phyloP scores from a whole-genome alignment of 495 filamentous ascomycete species.

The Penicillium diatomitis region DNA sequence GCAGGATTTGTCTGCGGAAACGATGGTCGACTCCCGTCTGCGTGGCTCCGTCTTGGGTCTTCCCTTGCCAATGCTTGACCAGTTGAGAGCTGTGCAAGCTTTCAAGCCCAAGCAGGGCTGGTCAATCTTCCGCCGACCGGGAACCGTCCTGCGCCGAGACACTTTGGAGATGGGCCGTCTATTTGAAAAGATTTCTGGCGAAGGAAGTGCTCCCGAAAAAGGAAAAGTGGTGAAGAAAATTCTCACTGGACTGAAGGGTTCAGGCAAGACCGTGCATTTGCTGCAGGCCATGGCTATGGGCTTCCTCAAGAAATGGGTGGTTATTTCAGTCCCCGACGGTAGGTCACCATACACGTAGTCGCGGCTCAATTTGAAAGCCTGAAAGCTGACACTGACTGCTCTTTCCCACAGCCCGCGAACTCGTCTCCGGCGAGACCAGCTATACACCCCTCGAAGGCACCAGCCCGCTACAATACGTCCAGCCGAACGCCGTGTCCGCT shows the following conservation, averaged over 20 bases:
- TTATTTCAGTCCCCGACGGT: constrained; percentile 90
- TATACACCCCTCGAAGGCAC: constrained; percentile 61
- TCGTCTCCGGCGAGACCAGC: constrained; percentile 66
- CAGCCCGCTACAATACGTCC: constrained; percentile 56
- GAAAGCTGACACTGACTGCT: constrained; percentile 5
- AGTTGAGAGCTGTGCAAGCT: constrained; percentile 69
- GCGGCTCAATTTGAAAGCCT: background rate
- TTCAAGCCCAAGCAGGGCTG: constrained; percentile 91
- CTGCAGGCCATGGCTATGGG: constrained; percentile 80
- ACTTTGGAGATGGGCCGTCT: constrained; percentile 58
- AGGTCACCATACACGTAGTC: constrained; percentile 12
- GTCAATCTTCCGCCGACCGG: constrained; percentile 74
- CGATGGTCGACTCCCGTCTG: constrained; percentile 42
- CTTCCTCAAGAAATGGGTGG: constrained; percentile 76
- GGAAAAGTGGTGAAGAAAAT: constrained; percentile 56
- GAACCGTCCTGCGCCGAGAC: constrained; percentile 64
- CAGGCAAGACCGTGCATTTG: constrained; percentile 78
- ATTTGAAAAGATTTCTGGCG: constrained; percentile 42
- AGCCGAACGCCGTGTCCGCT: constrained; percentile 63
- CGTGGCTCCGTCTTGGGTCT: constrained; percentile 60
- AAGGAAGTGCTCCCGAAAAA: constrained; percentile 33
- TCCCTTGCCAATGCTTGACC: constrained; percentile 61
- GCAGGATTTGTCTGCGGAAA: constrained; percentile 46
- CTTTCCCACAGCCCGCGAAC: constrained; percentile 57
- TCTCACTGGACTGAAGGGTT: constrained; percentile 60